A percentile compares a stretch with the other conserved stretches of the same genome.
Evolutionary conservation across 306 rosid genomes (phyloP).

Genomic region (Dryas octopetala): DNA sequence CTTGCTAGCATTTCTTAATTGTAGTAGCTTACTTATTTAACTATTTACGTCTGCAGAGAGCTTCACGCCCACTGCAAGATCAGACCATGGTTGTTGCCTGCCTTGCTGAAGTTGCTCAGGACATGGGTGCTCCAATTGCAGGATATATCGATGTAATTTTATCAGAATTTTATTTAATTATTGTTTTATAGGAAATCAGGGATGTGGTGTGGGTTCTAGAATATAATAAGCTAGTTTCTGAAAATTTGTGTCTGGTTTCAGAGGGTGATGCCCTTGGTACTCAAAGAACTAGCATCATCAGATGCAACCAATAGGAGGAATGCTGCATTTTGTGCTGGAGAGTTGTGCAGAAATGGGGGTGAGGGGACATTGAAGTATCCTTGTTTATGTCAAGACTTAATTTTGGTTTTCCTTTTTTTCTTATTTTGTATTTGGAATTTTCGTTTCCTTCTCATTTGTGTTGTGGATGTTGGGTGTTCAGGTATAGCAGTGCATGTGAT

Average conservation of each 20-base stretch:
- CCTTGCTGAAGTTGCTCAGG: constrained; percentile 98
- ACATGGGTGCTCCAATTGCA: constrained; percentile 97
- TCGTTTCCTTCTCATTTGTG: background rate
- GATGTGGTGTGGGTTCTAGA: background rate
- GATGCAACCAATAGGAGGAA: constrained; percentile 95
- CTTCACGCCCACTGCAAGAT: constrained; percentile 84
- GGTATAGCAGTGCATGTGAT: background rate
- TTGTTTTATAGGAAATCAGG: background rate
- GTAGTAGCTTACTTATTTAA: constrained; percentile 14
- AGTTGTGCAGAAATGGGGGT: constrained; percentile 90
- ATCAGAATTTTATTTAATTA: constrained; percentile 3
- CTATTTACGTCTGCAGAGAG: constrained; percentile 66
- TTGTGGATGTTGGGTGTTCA: constrained; percentile 1
- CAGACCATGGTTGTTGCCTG: constrained; percentile 99
- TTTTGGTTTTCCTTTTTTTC: constrained; percentile 9
- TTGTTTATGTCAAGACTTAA: constrained; percentile 19
- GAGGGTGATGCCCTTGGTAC: constrained; percentile 86
- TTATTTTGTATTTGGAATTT: background rate
- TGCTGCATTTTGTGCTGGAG: constrained; percentile 99
- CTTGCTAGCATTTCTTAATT: constrained; percentile 7
- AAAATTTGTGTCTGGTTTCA: constrained; percentile 37
- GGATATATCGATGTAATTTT: constrained; percentile 75
- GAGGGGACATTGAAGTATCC: constrained; percentile 88
- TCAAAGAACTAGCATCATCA: constrained; percentile 81
- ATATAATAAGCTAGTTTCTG: constrained; percentile 27